Evolutionary conservation across 768 basidiomycete genomes (phyloP), one percentile per base, ranked within the genome.

Genomic region (Tubosaeta brunneosetosa): DNA sequence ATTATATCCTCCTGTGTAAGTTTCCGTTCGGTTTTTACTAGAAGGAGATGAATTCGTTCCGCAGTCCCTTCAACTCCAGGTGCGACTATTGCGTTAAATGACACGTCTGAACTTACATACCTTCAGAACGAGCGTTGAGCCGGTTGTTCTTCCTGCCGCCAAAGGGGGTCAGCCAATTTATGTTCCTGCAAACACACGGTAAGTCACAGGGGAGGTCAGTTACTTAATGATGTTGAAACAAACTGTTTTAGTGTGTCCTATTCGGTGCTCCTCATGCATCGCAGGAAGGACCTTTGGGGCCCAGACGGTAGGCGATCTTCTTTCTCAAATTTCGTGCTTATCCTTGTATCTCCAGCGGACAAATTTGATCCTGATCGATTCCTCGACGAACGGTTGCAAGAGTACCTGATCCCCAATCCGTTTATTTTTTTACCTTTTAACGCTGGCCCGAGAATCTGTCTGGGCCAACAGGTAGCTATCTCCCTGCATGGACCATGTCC

Each of bases 321-420:
- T 22, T 2, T 16, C 22, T 16, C 29, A 26, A 7, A 29, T 32
- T 14, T 22, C 25, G 12, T 38, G 27, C 49, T 54, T 31, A 54
- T 19, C 2, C 6, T 14, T n/a, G n/a, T 42, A 44, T 16, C 22
- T 17, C 9, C 44, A 83, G 82, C 83, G n/a, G 62, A 76, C 3
- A 57, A 68, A 51, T 88, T 86, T 56, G 85, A 86, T 60, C 85
- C 85, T 0, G 80, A 85, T 53, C 74, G 85, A 1, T 86, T 85
- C 74, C 63, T 87, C 37, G 85, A 87, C 54, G 77, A 79, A 29
- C 73, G 84, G 3, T 48, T 83, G 38, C 70, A 74, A 4, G 82
- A 79, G 55, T 82, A 84, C 56, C 61, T 82, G 54, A 76, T 72
- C 0, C 73, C 76, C 6, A 82, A 83, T 56, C 82, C 83, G 0